These are phyloP conservation scores for Trichoderma sp. DNA, from an alignment of 2,329 filamentous ascomycete genomes.

Conservation along the genomic window DNA sequence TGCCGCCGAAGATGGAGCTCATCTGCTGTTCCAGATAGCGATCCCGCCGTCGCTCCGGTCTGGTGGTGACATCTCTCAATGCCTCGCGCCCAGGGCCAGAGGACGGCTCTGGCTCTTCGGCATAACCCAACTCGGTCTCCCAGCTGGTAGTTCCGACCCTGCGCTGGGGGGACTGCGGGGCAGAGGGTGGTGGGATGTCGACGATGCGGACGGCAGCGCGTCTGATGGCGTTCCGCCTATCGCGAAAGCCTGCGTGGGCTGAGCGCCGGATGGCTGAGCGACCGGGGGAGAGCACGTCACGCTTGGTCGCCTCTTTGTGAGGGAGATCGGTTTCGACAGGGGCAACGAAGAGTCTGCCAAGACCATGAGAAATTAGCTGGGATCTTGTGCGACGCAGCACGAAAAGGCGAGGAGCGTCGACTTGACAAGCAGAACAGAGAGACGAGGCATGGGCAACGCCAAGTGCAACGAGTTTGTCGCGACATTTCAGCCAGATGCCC, in stretches of 20 bases:
- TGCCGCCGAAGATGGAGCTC: constrained; percentile 33
- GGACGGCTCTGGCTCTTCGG: neutral
- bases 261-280: constrained; percentile 48
- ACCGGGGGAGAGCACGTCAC: constrained; percentile 36
- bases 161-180: constrained; percentile 34
- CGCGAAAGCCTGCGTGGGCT: constrained; percentile 39
- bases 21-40: constrained; percentile 36
- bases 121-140: neutral
- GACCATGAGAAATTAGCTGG: constrained; percentile 9
- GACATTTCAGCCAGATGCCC: neutral
- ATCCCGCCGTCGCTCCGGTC: constrained; percentile 35
- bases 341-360: constrained; percentile 49
- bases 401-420: neutral
- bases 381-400: neutral
- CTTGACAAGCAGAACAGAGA: neutral
- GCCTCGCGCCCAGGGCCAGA: constrained; percentile 25
- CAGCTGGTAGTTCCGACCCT: constrained; percentile 29
- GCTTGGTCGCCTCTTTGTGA: constrained; percentile 42
- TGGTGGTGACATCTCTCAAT: constrained; percentile 34
- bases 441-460: neutral
- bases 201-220: constrained; percentile 38
- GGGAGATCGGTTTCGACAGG: constrained; percentile 50
- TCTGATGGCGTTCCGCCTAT: constrained; percentile 35
- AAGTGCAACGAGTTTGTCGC: neutral
- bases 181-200: constrained; percentile 33